Percentiles rank a stretch among this genome's conserved stretches.
These are phyloP conservation scores for Diaporthe sp. DNA, from an alignment of 2,329 filamentous ascomycete species.

Conservation along the genomic window DNA sequence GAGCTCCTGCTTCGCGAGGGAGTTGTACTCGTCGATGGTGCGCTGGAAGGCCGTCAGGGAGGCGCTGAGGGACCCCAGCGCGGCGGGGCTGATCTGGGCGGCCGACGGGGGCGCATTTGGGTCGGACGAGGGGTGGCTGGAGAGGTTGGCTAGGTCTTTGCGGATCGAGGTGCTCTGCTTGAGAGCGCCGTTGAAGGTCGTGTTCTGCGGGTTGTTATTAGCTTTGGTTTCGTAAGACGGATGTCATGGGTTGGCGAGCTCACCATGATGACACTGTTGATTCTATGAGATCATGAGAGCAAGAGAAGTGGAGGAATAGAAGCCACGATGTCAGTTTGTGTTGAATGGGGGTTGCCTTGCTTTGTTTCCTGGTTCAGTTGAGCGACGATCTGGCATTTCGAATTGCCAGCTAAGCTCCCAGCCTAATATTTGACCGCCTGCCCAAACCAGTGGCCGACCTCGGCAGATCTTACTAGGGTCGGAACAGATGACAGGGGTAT, in stretches of 20 bases:
- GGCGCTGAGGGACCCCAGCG: constrained; percentile 77
- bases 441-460: neutral
- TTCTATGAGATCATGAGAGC: neutral
- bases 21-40: constrained; percentile 92
- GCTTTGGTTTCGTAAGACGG: neutral
- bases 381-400: constrained; percentile 29
- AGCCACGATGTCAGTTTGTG: too few relatives aligned
- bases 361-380: neutral
- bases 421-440: constrained; percentile 15
- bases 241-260: neutral
- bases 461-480: neutral
- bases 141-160: constrained; percentile 80
- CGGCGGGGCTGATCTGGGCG: constrained; percentile 68
- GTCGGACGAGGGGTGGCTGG: constrained; percentile 62
- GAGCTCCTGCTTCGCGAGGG: constrained; percentile 87
- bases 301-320: neutral
- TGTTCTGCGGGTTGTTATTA: constrained; percentile 69
- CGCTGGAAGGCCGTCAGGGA: constrained; percentile 82
- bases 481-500: neutral
- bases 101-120: constrained; percentile 49
- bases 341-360: neutral
- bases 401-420: constrained; percentile 12
- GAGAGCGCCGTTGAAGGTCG: constrained; percentile 87
- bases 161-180: constrained; percentile 88
- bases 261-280: constrained; percentile 19